Conservation (phyloP, 768 basidiomycete genomes). For the Amanita pallidorosea region DNA sequence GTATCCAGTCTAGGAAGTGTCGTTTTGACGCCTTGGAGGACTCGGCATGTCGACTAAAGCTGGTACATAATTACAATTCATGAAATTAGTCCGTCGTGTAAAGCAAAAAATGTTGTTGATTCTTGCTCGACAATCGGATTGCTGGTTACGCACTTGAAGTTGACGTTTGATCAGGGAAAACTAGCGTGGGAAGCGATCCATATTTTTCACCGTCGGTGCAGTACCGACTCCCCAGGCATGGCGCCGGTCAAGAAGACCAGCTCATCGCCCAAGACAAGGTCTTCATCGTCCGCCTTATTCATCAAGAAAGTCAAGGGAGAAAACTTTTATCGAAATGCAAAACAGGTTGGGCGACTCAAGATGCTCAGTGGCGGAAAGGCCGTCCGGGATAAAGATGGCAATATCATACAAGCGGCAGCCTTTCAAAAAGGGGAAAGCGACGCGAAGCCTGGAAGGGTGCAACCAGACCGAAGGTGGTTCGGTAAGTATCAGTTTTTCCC, state of each 20-base stretch:
- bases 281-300: constrained; percentile 36
- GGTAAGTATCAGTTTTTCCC: constrained; percentile 46
- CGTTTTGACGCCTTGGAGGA: constrained; percentile 39
- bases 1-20: constrained; percentile 56
- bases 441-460: constrained; percentile 80
- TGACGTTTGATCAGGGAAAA: too few species aligned
- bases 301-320: constrained; percentile 80
- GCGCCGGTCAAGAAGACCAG: constrained; percentile 27
- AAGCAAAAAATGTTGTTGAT: too few species aligned
- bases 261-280: constrained; percentile 29
- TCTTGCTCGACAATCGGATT: too few species aligned
- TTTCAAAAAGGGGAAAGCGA: constrained; percentile 96
- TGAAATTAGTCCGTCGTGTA: not conserved
- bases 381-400: constrained; percentile 83
- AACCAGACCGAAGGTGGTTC: constrained; percentile 96
- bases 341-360: constrained; percentile 74
- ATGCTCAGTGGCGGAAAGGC: constrained; percentile 92
- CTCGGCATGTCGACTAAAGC: constrained; percentile 52
- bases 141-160: too few species aligned
- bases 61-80: constrained; percentile 31
- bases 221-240: constrained; percentile 21
- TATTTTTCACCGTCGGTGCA: not conserved
- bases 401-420: constrained; percentile 85
- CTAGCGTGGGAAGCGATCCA: too few species aligned
- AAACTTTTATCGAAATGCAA: constrained; percentile 98